Evolutionary conservation across 164 flowering plant species (phyloP).

Genomic region (Liquidambar formosana): DNA sequence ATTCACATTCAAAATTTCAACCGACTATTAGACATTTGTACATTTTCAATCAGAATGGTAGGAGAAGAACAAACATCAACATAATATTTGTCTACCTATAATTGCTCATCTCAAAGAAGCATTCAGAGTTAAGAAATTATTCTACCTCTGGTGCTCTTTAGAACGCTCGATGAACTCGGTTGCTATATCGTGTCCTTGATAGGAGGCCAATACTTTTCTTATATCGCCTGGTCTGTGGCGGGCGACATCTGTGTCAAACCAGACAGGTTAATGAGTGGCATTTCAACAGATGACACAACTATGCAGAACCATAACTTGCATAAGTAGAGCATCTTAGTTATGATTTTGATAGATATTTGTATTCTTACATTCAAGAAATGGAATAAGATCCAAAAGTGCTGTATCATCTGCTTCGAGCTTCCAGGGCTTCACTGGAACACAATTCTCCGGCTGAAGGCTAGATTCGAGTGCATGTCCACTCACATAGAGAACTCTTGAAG

Average conservation of each 20-base stretch:
- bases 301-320: background rate
- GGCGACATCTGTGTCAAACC: slow-evolving; percentile 19
- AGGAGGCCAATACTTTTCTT: slow-evolving; percentile 19
- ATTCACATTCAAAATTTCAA: background rate
- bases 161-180: slow-evolving; percentile 22
- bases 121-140: background rate
- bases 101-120: background rate
- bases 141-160: slow-evolving; percentile 23
- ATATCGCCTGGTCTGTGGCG: slow-evolving; percentile 21
- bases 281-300: background rate
- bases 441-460: slow-evolving; percentile 26
- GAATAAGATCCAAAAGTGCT: slow-evolving; percentile 24
- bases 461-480: slow-evolving; percentile 27
- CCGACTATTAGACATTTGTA: background rate
- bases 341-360: background rate
- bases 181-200: slow-evolving; percentile 18
- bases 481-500: slow-evolving; percentile 19
- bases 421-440: slow-evolving; percentile 27
- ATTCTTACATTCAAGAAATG: slow-evolving; percentile 28
- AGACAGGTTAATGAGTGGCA: background rate
- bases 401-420: slow-evolving; percentile 25
- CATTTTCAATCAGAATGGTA: background rate
- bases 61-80: background rate
- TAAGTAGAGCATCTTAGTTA: background rate
- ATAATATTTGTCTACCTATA: background rate